These are phyloP conservation scores for Lizonia empirigonia DNA, from an alignment of 2,329 filamentous ascomycete genomes.

Conservation along the genomic window DNA sequence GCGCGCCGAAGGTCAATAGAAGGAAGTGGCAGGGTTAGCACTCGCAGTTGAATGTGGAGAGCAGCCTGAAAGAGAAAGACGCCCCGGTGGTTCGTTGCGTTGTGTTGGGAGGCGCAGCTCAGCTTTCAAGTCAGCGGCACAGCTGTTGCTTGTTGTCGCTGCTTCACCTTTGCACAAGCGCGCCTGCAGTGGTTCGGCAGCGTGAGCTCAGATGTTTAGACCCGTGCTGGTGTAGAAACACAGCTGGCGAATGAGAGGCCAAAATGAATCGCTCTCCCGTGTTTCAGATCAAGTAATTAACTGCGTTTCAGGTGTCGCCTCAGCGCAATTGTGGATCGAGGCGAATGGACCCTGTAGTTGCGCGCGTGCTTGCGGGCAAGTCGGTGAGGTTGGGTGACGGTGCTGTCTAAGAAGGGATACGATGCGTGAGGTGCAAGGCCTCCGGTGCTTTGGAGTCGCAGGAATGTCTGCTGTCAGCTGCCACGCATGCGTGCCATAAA, in stretches of 20 bases:
- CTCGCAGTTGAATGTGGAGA: constrained; percentile 4
- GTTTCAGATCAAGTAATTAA: constrained; percentile 41
- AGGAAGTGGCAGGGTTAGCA: constrained; percentile 3
- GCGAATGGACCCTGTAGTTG: constrained; percentile 6
- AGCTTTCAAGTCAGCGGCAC: constrained; percentile 16
- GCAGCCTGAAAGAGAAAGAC: constrained; percentile 10
- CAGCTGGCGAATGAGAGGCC: constrained; percentile 35
- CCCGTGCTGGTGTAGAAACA: constrained; percentile 14
- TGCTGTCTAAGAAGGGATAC: neutral
- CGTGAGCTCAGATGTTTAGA: constrained; percentile 20
- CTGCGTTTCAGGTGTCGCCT: constrained; percentile 38
- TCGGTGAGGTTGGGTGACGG: constrained; percentile 2
- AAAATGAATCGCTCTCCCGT: constrained; percentile 37
- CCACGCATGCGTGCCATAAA: constrained; percentile 2
- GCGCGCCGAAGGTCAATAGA: constrained; percentile 3
- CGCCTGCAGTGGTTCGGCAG: constrained; percentile 34
- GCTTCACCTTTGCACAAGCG: constrained; percentile 16
- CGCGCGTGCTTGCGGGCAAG: constrained; percentile 4
- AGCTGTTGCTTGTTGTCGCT: constrained; percentile 24
- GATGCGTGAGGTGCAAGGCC: neutral
- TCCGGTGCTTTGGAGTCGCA: neutral
- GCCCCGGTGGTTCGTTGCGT: constrained; percentile 6
- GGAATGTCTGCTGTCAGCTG: constrained; percentile 11
- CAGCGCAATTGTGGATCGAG: constrained; percentile 4
- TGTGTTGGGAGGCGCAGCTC: constrained; percentile 14